Evolutionary conservation across 129 eudicot genomes (phyloP).

Genomic region (Artemisia argyi): DNA sequence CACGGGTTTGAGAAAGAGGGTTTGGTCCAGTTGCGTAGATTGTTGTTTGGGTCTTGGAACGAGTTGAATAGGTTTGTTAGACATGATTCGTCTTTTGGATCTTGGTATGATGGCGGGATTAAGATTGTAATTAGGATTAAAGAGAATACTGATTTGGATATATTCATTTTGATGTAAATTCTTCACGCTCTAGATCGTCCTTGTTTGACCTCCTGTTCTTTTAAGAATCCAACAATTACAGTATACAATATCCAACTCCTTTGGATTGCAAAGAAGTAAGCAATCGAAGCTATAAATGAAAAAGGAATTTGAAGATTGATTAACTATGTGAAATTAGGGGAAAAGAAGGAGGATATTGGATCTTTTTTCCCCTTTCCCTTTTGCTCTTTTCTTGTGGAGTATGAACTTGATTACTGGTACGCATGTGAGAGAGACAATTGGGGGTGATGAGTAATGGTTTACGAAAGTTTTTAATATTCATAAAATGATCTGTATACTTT

Average conservation of each 20-base stretch:
- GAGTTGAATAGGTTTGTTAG: slow-evolving; percentile 32
- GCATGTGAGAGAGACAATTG: background rate
- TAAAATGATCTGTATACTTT: too few species aligned
- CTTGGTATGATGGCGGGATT: slow-evolving; percentile 23
- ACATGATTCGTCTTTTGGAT: slow-evolving; percentile 42
- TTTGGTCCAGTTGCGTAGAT: slow-evolving; percentile 38
- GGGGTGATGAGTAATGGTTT: background rate
- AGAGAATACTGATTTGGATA: background rate
- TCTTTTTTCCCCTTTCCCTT: background rate
- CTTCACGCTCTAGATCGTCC: too few species aligned
- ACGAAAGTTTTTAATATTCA: background rate
- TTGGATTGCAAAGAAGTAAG: too few species aligned
- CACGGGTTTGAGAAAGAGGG: slow-evolving; percentile 40
- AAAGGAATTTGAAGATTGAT: too few species aligned
- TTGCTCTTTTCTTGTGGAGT: background rate
- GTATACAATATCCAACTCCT: too few species aligned
- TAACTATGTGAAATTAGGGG: too few species aligned
- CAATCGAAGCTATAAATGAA: too few species aligned
- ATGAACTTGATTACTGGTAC: background rate
- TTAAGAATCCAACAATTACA: too few species aligned
- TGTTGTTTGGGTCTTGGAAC: slow-evolving; percentile 31
- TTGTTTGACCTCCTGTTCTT: too few species aligned
- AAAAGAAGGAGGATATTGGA: too few species aligned
- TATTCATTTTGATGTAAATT: background rate
- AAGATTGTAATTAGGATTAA: background rate